Conservation (phyloP, 1,284 basidiomycete species). For the Ustilago nuda region DNA sequence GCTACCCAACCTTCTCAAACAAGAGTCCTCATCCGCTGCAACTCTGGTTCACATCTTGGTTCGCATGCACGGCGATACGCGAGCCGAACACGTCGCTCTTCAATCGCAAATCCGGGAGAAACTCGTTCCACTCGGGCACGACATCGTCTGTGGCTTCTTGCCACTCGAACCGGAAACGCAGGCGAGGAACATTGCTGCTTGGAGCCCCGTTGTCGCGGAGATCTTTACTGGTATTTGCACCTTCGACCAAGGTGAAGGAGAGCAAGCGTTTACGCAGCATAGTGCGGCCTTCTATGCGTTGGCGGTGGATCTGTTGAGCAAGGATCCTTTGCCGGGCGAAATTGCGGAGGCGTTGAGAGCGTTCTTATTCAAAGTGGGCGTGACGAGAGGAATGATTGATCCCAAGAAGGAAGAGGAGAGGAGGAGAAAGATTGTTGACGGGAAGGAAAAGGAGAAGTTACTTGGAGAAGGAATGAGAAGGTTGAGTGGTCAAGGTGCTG, state of each 20-base stretch:
- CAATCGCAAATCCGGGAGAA: conserved; percentile 86
- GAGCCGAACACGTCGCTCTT: conserved; percentile 83
- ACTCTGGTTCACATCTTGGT: conserved; percentile 92
- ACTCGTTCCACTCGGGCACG: conserved; percentile 91
- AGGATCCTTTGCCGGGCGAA: conserved; percentile 50
- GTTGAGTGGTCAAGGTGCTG: conserved; percentile 9
- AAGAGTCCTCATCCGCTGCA: conserved; percentile 95
- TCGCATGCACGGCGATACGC: conserved; percentile 92
- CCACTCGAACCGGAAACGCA: conserved; percentile 90
- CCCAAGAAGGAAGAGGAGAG: conserved; percentile 33
- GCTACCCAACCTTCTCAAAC: conserved; percentile 95
- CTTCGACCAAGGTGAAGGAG: conserved; percentile 78
- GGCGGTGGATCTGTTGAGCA: conserved; percentile 64
- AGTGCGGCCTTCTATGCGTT: conserved; percentile 63
- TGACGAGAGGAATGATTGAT: conserved; percentile 53
- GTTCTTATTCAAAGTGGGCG: conserved; percentile 58
- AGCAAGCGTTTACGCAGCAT: conserved; percentile 46
- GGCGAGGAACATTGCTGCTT: conserved; percentile 93
- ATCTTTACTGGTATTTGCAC: conserved; percentile 89
- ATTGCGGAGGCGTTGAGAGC: conserved; percentile 44
- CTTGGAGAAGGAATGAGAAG: conserved; percentile 40
- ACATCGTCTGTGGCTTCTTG: conserved; percentile 90
- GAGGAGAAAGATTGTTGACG: conserved; percentile 30
- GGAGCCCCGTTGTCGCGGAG: conserved; percentile 96
- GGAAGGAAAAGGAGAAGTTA: conserved; percentile 38